Evolutionary conservation across 2,329 filamentous ascomycete species (phyloP), one percentile per base, ranked within the genome.

Genomic region (Cadophora luteo-olivacea): DNA sequence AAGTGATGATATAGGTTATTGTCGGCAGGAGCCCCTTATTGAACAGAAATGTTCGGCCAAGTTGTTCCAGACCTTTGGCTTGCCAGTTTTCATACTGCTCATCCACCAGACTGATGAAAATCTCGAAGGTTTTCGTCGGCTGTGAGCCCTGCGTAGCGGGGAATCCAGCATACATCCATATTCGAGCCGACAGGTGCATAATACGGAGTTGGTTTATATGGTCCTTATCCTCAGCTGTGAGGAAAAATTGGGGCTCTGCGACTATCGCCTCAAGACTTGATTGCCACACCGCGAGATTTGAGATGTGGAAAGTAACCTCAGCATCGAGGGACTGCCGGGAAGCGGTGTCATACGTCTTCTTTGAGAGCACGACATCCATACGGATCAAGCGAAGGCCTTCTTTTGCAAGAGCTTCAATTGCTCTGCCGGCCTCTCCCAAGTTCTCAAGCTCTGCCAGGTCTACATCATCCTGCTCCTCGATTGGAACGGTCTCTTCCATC

Each of bases 11-110:
- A 70, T 81, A 84, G 70, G 82, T 83, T 0, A 84, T 71, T 0
- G 81, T 79, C 0, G 81, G 79, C 32, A 83, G 76, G 0, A 83
- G 65, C 24, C 82, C 80, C 14, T 80, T 82, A 49, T 83, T 81
- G 57, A 83, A 84, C 6, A 77, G 79, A 45, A 84, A 84, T 58
- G 70, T 71, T 62, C 22, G 69, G 63, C 19, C 25, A 38, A 38
- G 29, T 16, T 19, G 24, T 12, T 32, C 29, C 1, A 51, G 25
- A 9, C 5, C n/a, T 51, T 25, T 57, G 11, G 25, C 22, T n/a
- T 22, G 54, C 67, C 67, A 68, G 9, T 11, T 51, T 2, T 55
- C 25, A 58, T 60, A 62, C 1, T 70, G 71, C 62, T 73, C 75
- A 7, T 78, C 74, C 1, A 73, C 70, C 1, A 79, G 61, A 1